A percentile compares a stretch with the other conserved stretches of the same genome.
These are phyloP conservation scores for Penicillium sp. DNA, from an alignment of 2,329 filamentous ascomycete species.

Conservation along the genomic window DNA sequence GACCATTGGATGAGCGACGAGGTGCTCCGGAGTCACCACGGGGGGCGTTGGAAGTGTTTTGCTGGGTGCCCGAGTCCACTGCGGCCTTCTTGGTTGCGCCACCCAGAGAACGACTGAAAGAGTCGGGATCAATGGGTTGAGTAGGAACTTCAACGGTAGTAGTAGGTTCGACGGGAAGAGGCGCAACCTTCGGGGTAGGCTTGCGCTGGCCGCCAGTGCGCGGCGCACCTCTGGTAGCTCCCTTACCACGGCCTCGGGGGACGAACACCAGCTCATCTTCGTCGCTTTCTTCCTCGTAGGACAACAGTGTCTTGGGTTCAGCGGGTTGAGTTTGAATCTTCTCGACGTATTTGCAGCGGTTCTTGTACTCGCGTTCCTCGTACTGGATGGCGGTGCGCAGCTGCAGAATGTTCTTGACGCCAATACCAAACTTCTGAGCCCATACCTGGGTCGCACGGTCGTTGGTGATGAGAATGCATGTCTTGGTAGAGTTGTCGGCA, in stretches of 20 bases:
- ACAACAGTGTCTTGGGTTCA: conserved; percentile 45
- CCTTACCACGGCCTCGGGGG: conserved; percentile 41
- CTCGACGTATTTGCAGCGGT: conserved; percentile 45
- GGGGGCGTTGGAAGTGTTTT: conserved; percentile 23
- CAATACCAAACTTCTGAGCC: conserved; percentile 48
- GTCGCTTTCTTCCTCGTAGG: conserved; percentile 48
- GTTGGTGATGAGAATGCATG: conserved; percentile 45
- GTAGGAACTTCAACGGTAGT: conserved; percentile 43
- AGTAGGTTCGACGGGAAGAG: conserved; percentile 27
- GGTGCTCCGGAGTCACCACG: conserved; percentile 36
- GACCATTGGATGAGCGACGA: conserved; percentile 31
- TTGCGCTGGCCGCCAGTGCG: conserved; percentile 32
- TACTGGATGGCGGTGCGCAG: conserved; percentile 47
- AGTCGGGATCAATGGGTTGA: conserved; percentile 48
- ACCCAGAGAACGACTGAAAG: conserved; percentile 44
- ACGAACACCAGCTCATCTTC: conserved; percentile 49
- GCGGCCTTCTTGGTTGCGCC: conserved; percentile 27
- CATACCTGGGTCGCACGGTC: conserved; percentile 43
- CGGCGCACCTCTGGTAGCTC: conserved; percentile 28
- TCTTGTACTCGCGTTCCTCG: conserved; percentile 46
- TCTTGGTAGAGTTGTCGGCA: conserved; percentile 34
- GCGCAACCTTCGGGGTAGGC: conserved; percentile 21
- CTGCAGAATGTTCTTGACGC: conserved; percentile 48
- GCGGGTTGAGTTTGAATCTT: conserved; percentile 36
- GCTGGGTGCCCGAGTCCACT: conserved; percentile 34